Percentiles rank a stretch among this genome's conserved stretches.
Conservation (phyloP, 257 asterid species). For the Ophiorrhiza pumila region DNA sequence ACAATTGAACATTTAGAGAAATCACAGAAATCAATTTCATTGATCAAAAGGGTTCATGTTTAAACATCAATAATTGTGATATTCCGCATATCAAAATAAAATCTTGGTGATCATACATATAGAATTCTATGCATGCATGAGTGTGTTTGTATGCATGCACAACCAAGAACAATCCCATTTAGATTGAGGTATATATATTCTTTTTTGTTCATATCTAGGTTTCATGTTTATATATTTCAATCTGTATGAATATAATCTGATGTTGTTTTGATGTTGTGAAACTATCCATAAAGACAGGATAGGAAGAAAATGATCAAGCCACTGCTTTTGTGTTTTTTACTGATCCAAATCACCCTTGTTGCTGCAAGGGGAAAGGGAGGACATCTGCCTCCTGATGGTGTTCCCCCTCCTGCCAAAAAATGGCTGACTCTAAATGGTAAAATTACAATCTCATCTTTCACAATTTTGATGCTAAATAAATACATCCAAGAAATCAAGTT, state of each 20-base stretch:
- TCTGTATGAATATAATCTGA: neutral
- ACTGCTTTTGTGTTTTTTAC: slow-evolving; percentile 37
- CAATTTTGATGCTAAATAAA: neutral
- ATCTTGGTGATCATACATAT: neutral
- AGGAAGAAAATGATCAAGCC: slow-evolving; percentile 55
- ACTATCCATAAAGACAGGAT: slow-evolving; percentile 36
- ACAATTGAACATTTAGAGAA: neutral
- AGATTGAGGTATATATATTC: neutral
- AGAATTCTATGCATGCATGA: neutral
- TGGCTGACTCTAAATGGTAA: slow-evolving; percentile 81
- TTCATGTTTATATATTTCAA: neutral
- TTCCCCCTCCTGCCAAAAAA: slow-evolving; percentile 38
- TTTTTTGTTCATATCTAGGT: too few relatives aligned
- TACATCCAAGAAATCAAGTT: neutral
- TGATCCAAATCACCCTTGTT: slow-evolving; percentile 59
- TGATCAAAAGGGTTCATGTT: too few relatives aligned
- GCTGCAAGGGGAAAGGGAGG: slow-evolving; percentile 21
- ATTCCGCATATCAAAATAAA: neutral
- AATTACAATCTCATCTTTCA: neutral
- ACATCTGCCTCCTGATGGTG: slow-evolving; percentile 10
- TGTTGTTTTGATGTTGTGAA: neutral
- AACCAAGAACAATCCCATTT: neutral
- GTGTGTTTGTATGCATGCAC: neutral
- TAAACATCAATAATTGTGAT: too few relatives aligned
- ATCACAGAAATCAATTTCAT: too few relatives aligned